Percentiles rank a stretch among this genome's conserved stretches.
Conservation (phyloP, 768 basidiomycete genomes). For the Suillus weaverae region DNA sequence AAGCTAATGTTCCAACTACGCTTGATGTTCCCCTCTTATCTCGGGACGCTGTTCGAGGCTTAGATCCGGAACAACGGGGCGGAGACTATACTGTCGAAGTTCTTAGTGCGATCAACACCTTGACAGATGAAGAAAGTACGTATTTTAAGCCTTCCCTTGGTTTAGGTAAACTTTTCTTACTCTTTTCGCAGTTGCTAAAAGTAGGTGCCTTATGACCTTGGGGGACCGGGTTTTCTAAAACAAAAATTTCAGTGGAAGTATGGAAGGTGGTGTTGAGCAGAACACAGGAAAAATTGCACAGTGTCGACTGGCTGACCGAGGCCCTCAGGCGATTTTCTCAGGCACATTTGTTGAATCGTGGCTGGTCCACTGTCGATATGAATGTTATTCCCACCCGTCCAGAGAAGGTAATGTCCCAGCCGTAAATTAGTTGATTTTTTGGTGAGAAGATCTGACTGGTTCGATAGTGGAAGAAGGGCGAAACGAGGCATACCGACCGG, state of each 20-base stretch:
- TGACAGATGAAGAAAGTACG: conserved; percentile 70
- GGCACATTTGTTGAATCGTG: conserved; percentile 55
- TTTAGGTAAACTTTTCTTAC: conserved; percentile 24
- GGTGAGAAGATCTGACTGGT: conserved; percentile 12
- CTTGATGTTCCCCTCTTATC: conserved; percentile 27
- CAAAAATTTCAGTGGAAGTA: conserved; percentile 55
- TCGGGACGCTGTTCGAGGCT: conserved; percentile 1
- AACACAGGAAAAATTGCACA: conserved; percentile 51
- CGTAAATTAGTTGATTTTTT: conserved; percentile 5
- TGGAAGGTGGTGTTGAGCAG: conserved; percentile 57
- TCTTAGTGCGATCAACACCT: conserved; percentile 60
- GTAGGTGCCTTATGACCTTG: conserved; percentile 37
- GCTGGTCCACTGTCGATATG: conserved; percentile 66
- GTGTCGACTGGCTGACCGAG: conserved; percentile 84
- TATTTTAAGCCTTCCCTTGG: conserved; percentile 16
- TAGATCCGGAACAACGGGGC: conserved; percentile 55
- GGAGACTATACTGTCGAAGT: conserved; percentile 75
- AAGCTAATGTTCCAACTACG: conserved; percentile 54
- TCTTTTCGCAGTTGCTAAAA: conserved; percentile 49
- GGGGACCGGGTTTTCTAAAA: neutral
- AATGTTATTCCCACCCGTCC: conserved; percentile 46
- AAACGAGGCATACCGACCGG: conserved; percentile 65
- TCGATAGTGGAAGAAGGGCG: conserved; percentile 70
- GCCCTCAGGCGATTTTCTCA: conserved; percentile 70
- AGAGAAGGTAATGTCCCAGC: conserved; percentile 58